Base-by-base conservation (phyloP, 176 grass and related monocot genomes). In the Carex littledalei region DNA sequence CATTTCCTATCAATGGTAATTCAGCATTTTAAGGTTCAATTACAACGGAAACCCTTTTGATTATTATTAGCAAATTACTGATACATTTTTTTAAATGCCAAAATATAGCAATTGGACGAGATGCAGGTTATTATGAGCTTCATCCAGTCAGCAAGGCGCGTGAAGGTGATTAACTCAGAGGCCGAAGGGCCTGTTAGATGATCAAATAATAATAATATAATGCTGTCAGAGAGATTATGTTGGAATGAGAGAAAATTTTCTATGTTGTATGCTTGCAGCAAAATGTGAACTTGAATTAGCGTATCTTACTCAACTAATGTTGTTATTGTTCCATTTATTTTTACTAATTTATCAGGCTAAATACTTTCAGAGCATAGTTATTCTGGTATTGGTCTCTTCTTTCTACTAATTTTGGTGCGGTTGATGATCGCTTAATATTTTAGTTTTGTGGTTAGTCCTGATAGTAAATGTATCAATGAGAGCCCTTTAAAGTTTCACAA, bases 1-100 rank as follows among this genome's bases (percentile, higher is more conserved):
- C 88, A 89, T 86, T 86, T 89, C 68, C 79, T 89, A 14, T 89
- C 88, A 24, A 85, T 86, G 88, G 88, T 89, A 68, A 57, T 78
- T 78, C 15, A 3, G 57, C 39, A 68, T 68, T 54, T 17, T 17
- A 83, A 52, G 26, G 13, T 24, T 32, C 21, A 68, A 31, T 55
- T 37, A 62, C 53, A 69, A 68, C 21, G 0, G n/a, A 67, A 11
- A 17, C 1, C 32, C 17, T 59, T 63, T 49, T 63, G n/a, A 24
- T 56, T 56, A 16, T 34, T 78, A 56, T 55, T 8, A 34, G 47
- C 21, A 78, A 57, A 39, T 22, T 78, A 9, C 74, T 78, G 56
- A 78, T 78, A 56, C 15, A 47, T 21, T 8, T 55, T 56, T 57
- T 35, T 68, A 29, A 4, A 68, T 78, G 26, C 2, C 15, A 7